Conservation (phyloP, 2,329 filamentous ascomycete genomes). For the Aphanoascus verrucosus region DNA sequence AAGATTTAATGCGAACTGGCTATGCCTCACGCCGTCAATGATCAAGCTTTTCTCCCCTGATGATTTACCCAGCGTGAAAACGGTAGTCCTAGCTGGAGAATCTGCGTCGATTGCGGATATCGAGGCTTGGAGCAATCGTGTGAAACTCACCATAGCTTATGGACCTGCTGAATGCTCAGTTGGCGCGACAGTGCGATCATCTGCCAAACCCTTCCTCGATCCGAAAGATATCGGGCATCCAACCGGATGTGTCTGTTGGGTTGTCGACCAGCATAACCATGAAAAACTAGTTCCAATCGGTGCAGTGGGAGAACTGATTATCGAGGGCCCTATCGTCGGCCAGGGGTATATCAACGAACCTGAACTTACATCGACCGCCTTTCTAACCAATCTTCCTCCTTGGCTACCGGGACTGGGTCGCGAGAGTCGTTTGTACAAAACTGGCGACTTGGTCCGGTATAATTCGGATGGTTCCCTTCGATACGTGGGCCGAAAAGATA, state of each 20-base stretch:
- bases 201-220: neutral
- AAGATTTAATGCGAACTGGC: too few relatives aligned
- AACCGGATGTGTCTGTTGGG: conserved; percentile 14
- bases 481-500: conserved; percentile 24
- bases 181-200: conserved; percentile 6
- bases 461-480: conserved; percentile 22
- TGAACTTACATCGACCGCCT: too few relatives aligned
- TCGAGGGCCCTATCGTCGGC: conserved; percentile 21
- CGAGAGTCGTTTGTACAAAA: conserved; percentile 23
- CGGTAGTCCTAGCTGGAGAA: too few relatives aligned
- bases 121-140: conserved; percentile 20
- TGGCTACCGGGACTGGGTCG: conserved; percentile 4
- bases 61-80: too few relatives aligned
- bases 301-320: conserved; percentile 22
- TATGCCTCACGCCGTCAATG: too few relatives aligned
- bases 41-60: too few relatives aligned
- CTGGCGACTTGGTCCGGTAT: conserved; percentile 27
- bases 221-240: conserved; percentile 4
- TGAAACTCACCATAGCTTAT: conserved; percentile 16
- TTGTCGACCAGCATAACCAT: conserved; percentile 19
- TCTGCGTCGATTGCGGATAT: too few relatives aligned
- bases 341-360: too few relatives aligned
- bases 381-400: too few relatives aligned
- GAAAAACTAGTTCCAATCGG: conserved; percentile 17
- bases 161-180: conserved; percentile 19